A percentile compares a stretch with the other conserved stretches of the same genome.
Conservation (phyloP, 2,329 filamentous ascomycete species). For the Aspergillus puulaauensis region DNA sequence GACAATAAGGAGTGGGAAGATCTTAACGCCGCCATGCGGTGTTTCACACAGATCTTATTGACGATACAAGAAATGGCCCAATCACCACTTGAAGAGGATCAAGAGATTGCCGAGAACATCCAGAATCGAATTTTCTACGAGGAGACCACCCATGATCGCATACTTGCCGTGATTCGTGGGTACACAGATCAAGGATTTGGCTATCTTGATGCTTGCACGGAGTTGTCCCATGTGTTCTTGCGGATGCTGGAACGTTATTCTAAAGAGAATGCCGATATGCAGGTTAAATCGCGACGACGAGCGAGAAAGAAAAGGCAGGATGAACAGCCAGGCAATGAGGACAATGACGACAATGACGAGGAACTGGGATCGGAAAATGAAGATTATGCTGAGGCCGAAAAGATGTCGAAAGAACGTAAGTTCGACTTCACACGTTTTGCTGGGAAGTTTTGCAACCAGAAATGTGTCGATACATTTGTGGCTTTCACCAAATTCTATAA, state of each 20-base stretch:
- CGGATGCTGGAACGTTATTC: slow-evolving; percentile 90
- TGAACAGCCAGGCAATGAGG: slow-evolving; percentile 35
- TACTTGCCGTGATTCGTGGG: slow-evolving; percentile 75
- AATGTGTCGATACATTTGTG: slow-evolving; percentile 85
- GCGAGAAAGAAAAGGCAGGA: slow-evolving; percentile 68
- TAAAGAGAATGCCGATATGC: slow-evolving; percentile 91
- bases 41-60: slow-evolving; percentile 89
- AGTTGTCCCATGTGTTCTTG: slow-evolving; percentile 86
- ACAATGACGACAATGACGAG: slow-evolving; percentile 54
- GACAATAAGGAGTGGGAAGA: slow-evolving; percentile 87
- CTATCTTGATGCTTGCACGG: slow-evolving; percentile 88
- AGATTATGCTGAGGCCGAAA: slow-evolving; percentile 69
- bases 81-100: slow-evolving; percentile 83
- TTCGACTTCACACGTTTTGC: slow-evolving; percentile 90
- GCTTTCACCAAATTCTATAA: slow-evolving; percentile 75
- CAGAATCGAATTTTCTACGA: slow-evolving; percentile 98
- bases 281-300: slow-evolving; percentile 78
- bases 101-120: slow-evolving; percentile 97
- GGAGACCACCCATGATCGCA: slow-evolving; percentile 84
- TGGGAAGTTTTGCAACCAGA: slow-evolving; percentile 76
- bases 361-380: slow-evolving; percentile 66
- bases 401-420: slow-evolving; percentile 75
- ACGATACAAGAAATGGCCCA: slow-evolving; percentile 91
- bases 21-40: slow-evolving; percentile 83
- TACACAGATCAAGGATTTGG: slow-evolving; percentile 94